Evolutionary conservation across 208 protist species (phyloP).

Genomic region (Lotmaria passim): DNA sequence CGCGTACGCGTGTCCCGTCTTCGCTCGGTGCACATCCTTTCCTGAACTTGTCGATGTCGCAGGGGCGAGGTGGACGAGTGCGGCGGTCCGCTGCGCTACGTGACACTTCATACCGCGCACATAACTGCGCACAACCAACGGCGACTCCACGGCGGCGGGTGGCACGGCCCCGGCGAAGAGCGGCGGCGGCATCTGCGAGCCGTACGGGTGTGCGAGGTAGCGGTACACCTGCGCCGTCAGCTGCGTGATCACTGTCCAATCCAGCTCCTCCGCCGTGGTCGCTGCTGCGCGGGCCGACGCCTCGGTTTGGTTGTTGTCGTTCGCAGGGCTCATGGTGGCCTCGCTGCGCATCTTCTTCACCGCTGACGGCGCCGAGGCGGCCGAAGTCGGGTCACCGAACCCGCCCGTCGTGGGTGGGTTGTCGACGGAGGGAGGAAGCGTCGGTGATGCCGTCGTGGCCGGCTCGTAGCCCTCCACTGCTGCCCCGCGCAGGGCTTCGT

Average conservation of each 20-base stretch:
- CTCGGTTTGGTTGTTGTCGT: too few relatives aligned
- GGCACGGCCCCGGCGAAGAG: slow-evolving; percentile 48
- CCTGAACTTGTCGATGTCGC: background rate
- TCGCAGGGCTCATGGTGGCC: background rate
- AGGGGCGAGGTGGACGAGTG: slow-evolving; percentile 33
- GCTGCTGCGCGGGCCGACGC: too few relatives aligned
- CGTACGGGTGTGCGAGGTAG: slow-evolving; percentile 77
- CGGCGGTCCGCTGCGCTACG: slow-evolving; percentile 41
- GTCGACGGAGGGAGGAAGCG: slow-evolving; percentile 6
- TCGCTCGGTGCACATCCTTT: too few relatives aligned
- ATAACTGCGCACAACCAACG: slow-evolving; percentile 37
- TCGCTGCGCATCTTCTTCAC: slow-evolving; percentile 18
- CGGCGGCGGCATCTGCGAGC: slow-evolving; percentile 85
- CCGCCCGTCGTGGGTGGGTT: slow-evolving; percentile 18
- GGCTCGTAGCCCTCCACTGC: slow-evolving; percentile 19
- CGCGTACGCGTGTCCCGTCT: background rate
- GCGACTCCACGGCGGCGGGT: slow-evolving; percentile 8
- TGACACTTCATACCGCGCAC: slow-evolving; percentile 52
- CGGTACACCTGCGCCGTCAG: slow-evolving; percentile 84
- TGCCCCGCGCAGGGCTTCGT: slow-evolving; percentile 35
- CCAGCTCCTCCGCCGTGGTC: slow-evolving; percentile 13
- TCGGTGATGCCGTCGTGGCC: background rate
- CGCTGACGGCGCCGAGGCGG: slow-evolving; percentile 2
- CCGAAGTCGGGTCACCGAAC: background rate
- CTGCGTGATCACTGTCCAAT: slow-evolving; percentile 63